Evolutionary conservation across 371 early-diverging fungal species (phyloP).

Genomic region (Syncephalastrum racemosum): DNA sequence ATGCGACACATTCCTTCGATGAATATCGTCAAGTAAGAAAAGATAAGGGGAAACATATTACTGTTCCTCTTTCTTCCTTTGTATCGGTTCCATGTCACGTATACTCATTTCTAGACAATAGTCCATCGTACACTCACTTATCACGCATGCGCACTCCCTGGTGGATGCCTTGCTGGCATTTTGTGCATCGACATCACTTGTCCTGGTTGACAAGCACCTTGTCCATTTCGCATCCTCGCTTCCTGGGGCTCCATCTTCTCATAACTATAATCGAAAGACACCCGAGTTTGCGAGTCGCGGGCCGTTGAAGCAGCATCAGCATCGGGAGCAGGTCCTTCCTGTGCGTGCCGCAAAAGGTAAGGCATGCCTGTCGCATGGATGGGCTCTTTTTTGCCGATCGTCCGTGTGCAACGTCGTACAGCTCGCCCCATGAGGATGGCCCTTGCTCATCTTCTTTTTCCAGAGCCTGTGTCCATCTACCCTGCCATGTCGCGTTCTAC

Average conservation of each 20-base stretch:
- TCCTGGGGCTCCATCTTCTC: not conserved
- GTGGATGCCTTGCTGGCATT: conserved; percentile 20
- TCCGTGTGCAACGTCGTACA: no score
- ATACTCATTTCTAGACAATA: not conserved
- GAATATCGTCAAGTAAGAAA: not conserved
- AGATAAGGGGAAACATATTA: not conserved
- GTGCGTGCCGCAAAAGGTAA: not conserved
- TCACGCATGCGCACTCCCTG: conserved; percentile 14
- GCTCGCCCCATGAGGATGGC: no score
- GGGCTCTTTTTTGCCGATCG: no score
- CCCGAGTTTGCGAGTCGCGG: not conserved
- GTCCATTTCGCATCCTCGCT: not conserved
- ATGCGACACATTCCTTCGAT: no score
- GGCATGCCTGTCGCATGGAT: not conserved
- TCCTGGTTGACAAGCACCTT: conserved; percentile 10
- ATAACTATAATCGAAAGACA: not conserved
- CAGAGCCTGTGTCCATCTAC: no score
- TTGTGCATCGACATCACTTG: conserved; percentile 8
- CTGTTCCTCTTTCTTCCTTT: not conserved
- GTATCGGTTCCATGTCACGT: not conserved
- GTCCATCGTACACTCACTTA: conserved; percentile 9
- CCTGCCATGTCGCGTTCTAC: no score
- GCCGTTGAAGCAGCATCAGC: not conserved
- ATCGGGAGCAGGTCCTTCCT: not conserved
- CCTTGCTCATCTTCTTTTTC: no score